Conservation (phyloP, 306 rosid species). For the Casuarina equisetifolia region DNA sequence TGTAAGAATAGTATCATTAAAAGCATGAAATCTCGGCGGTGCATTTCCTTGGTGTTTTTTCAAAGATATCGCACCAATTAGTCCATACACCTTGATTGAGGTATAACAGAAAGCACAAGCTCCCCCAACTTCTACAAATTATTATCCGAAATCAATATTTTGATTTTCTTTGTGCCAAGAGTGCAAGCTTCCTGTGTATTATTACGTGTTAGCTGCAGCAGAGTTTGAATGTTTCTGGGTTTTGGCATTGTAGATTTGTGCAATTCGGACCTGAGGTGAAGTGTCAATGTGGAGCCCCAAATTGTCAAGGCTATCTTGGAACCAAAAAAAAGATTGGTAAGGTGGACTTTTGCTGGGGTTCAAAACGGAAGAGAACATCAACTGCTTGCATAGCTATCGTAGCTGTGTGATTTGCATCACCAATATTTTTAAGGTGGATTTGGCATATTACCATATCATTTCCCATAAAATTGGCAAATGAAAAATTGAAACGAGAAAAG, state of each 20-base stretch:
- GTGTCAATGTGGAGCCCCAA: slow-evolving; percentile 74
- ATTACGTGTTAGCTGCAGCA: background rate
- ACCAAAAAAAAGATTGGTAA: slow-evolving; percentile 61
- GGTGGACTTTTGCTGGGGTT: slow-evolving; percentile 66
- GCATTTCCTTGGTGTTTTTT: too few species aligned
- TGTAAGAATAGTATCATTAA: background rate
- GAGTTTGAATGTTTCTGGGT: slow-evolving; percentile 3
- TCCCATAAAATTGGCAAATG: slow-evolving; percentile 17
- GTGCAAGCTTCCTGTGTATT: too few species aligned
- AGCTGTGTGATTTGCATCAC: slow-evolving; percentile 37
- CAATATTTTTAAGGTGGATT: background rate
- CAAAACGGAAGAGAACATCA: slow-evolving; percentile 74
- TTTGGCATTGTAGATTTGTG: slow-evolving; percentile 61
- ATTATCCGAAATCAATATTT: too few species aligned
- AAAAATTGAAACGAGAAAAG: background rate
- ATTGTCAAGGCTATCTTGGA: slow-evolving; percentile 90
- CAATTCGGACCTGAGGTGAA: slow-evolving; percentile 92
- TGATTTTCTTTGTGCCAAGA: too few species aligned
- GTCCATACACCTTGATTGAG: too few species aligned
- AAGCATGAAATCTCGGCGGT: too few species aligned
- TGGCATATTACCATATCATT: slow-evolving; percentile 8
- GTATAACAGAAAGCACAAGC: too few species aligned
- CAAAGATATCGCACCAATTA: too few species aligned
- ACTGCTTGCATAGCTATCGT: slow-evolving; percentile 33
- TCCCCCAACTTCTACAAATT: too few species aligned